Evolutionary conservation across 441 rosid species (phyloP).

Genomic region (Metrosideros polymorpha): DNA sequence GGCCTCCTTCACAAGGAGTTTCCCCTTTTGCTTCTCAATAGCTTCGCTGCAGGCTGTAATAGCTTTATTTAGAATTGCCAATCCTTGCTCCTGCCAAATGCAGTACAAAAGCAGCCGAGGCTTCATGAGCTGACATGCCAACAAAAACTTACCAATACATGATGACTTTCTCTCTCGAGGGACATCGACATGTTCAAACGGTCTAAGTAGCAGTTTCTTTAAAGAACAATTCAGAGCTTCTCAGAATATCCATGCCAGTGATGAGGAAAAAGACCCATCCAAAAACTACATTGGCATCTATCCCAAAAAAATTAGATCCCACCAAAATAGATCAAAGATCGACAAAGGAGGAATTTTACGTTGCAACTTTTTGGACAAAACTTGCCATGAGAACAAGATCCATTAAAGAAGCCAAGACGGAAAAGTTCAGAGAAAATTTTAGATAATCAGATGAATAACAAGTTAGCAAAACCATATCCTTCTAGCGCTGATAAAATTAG

Average conservation of each 20-base stretch:
- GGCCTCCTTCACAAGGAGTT: slow-evolving; percentile 73
- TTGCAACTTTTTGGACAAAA: background rate
- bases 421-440: background rate
- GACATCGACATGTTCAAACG: background rate
- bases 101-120: background rate
- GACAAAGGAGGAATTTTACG: background rate
- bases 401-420: background rate
- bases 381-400: background rate
- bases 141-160: background rate
- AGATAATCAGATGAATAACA: background rate
- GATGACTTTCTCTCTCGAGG: background rate
- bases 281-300: background rate
- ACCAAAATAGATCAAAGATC: background rate
- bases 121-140: background rate
- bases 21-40: slow-evolving; percentile 80
- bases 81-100: slow-evolving; percentile 78
- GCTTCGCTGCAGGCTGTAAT: slow-evolving; percentile 68
- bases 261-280: background rate
- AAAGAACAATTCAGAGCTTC: background rate
- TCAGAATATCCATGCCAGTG: background rate
- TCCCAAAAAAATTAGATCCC: background rate
- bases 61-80: slow-evolving; percentile 61
- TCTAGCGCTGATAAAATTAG: background rate
- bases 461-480: background rate
- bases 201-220: background rate